Evolutionary conservation across 2,329 filamentous ascomycete species (phyloP), one percentile per base, ranked within the genome.

Genomic region (Emergomyces africanus): DNA sequence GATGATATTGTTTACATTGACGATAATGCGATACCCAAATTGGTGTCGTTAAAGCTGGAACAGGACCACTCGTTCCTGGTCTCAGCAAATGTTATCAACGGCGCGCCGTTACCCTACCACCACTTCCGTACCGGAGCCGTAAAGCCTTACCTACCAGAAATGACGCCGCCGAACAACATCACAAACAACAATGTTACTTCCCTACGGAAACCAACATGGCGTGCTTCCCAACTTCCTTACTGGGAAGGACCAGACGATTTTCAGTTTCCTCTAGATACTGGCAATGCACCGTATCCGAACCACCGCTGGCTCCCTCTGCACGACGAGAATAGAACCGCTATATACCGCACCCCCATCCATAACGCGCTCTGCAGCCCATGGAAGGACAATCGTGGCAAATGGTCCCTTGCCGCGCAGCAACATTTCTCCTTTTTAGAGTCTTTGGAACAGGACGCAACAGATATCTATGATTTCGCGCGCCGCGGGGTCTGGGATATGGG

Each of bases 11-110:
- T 76, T 33, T 78, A 71, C 59, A 63, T 77, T 14, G 73, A 75
- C 59, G 72, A 76, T 54, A 69, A 73, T 57, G 73, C 77, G 28
- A 80, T 84, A 54, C 75, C 79, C 1, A 77, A 79, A 2, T 72
- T 84, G 8, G 74, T 82, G 28, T 78, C 79, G 61, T 80, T 79
- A 25, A 79, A 78, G 61, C 68, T 80, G 51, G 72, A 76, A 5
- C 74, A 82, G 33, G 78, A 79, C 10, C 75, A 81, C 48, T 75
- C 75, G 25, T 77, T 76, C 62, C 70, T 78, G 50, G 77, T 83
- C n/a, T 80, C 79, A 1, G 80, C 80, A 54, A 83, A 83, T 62
- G 73, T 84, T 23, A 71, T 83, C 62, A 83, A 83, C 61, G 78
- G 81, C 54, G 80, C 79, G 15, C 73, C 79, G 14, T 76, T 82